A percentile compares a stretch with the other conserved stretches of the same genome.
Conservation (phyloP, 371 early-diverging fungal genomes). For the Lichtheimia hyalospora region DNA sequence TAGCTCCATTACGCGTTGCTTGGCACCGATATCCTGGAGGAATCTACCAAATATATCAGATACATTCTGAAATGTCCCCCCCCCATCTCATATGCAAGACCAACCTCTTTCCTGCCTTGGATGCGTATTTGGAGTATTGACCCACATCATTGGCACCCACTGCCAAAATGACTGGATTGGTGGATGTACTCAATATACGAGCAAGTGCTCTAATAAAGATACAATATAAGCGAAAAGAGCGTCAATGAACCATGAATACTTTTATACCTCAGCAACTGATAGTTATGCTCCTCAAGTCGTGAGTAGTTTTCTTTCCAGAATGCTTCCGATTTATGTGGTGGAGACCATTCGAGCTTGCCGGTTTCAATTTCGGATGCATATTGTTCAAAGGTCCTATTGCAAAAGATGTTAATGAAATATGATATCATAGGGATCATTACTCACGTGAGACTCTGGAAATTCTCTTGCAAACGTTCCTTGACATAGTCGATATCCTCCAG, state of each 20-base stretch:
- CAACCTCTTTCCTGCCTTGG: slow-evolving; percentile 79
- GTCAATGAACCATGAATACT: too few species aligned
- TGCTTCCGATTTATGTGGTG: slow-evolving; percentile 85
- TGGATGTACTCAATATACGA: slow-evolving; percentile 67
- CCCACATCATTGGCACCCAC: slow-evolving; percentile 93
- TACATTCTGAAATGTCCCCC: neutral
- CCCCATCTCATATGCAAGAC: neutral
- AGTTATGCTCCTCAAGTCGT: slow-evolving; percentile 77
- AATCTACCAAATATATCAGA: slow-evolving; percentile 39
- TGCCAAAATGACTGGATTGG: slow-evolving; percentile 68
- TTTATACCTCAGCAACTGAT: slow-evolving; percentile 64
- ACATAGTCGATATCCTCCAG: slow-evolving; percentile 77
- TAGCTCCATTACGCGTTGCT: slow-evolving; percentile 91
- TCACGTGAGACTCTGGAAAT: slow-evolving; percentile 74
- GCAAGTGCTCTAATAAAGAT: slow-evolving; percentile 58
- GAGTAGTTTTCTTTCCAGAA: slow-evolving; percentile 92
- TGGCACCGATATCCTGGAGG: slow-evolving; percentile 88
- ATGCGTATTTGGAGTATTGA: slow-evolving; percentile 86
- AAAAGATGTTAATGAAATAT: neutral
- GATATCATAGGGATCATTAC: neutral
- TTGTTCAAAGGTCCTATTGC: slow-evolving; percentile 86
- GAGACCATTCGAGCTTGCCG: slow-evolving; percentile 92
- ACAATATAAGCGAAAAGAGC: neutral
- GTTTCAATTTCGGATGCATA: slow-evolving; percentile 87
- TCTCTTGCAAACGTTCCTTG: slow-evolving; percentile 70